Evolutionary conservation across 768 basidiomycete species (phyloP), one percentile per base, ranked within the genome.

Genomic region (Suillus spraguei): DNA sequence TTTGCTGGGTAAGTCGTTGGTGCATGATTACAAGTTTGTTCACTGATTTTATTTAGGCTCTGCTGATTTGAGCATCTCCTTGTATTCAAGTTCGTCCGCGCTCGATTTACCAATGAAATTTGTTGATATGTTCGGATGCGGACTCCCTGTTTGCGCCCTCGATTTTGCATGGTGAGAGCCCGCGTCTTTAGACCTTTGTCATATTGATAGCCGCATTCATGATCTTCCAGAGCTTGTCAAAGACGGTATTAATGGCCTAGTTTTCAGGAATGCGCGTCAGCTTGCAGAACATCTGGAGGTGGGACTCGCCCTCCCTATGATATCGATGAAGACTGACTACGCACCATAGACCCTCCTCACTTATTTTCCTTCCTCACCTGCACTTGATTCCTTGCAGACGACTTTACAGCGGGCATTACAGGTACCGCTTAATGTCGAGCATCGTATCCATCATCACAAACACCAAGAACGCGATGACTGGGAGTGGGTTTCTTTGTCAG

Each of bases 51-150:
- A 52, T 38, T 5, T 65, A 94, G 94, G 95, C 38, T 90, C 93
- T 4, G 94, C 95, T 11, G 95, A 99, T 75, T 69, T 99, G 46
- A 97, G 97, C 3, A 84, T 99, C 63, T 95, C 88, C 65, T 77
- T 99, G 58, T 97, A 99, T 77, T 86, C 87, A 6, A 96, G 94
- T 74, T 94, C 93, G 0, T 96, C 94, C 2, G 91, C 85, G 1
- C 78, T 95, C 62, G 97, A 99, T 76, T 79, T 99, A 61, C 97
- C 97, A 3, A 99, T 99, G 97, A 99, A 99, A 76, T 88, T 99
- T 5, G 95, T 99, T 8, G 97, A 99, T 74, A 98, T 99, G 97
- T 98, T 99, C 78, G 97, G 97, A 5, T 98, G 96, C 68, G 90
- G 90, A 5, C 80, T 99, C 62, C 97, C 97, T 0, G 97, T 98